Evolutionary conservation across 2,329 filamentous ascomycete species (phyloP).

Genomic region (Colletotrichum tropicale): DNA sequence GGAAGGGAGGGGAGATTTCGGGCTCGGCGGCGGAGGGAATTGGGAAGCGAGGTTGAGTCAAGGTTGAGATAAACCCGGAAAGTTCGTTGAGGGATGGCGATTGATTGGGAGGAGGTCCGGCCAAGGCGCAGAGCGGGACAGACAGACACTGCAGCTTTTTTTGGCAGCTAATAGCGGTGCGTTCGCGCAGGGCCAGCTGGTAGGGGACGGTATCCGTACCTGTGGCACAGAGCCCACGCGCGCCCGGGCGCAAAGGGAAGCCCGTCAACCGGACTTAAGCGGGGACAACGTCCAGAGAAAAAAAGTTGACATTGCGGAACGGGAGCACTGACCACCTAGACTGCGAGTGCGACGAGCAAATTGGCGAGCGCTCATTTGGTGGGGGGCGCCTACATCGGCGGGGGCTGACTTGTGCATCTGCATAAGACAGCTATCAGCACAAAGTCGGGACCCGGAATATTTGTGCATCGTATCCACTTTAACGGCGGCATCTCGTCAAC

Average conservation of each 20-base stretch:
- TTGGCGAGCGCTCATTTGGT: background rate
- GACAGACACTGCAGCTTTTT: conserved; percentile 1
- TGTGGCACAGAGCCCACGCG: background rate
- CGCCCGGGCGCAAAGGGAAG: background rate
- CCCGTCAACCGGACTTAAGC: conserved; percentile 12
- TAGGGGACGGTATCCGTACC: background rate
- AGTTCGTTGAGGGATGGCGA: conserved; percentile 11
- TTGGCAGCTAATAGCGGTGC: background rate
- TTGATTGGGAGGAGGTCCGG: conserved; percentile 8
- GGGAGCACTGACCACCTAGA: background rate
- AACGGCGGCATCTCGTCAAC: conserved; percentile 7
- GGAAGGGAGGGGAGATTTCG: background rate
- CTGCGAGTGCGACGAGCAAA: background rate
- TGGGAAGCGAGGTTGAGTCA: conserved; percentile 6
- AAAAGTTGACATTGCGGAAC: background rate
- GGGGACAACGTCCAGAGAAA: conserved; percentile 3
- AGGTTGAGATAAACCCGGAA: conserved; percentile 6
- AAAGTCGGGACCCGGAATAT: background rate
- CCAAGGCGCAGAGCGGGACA: background rate
- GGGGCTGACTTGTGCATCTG: background rate
- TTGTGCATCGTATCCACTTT: background rate
- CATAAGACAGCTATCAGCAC: background rate
- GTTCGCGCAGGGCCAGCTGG: background rate
- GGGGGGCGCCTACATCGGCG: background rate
- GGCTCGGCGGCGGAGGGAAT: background rate